Evolutionary conservation across 495 filamentous ascomycete genomes (phyloP).

Genomic region (Parmelia sp.): DNA sequence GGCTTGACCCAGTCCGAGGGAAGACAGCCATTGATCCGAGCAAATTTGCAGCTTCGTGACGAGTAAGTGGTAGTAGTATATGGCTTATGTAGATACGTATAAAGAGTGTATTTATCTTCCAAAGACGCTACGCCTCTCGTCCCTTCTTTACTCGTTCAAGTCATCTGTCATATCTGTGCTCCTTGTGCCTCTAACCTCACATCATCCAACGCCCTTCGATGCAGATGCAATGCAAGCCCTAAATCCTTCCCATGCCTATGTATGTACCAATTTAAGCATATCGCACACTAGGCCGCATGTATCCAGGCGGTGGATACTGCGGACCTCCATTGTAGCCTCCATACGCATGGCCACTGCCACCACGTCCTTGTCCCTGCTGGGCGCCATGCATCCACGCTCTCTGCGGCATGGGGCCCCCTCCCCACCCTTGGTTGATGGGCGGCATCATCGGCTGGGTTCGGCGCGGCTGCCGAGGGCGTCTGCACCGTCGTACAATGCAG

Average conservation of each 20-base stretch:
- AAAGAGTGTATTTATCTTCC: not conserved
- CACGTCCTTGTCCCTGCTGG: constrained; percentile 13
- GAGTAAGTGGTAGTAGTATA: not conserved
- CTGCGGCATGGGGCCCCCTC: constrained; percentile 17
- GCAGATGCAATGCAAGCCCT: constrained; percentile 10
- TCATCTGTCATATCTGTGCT: not conserved
- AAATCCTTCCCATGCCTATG: not conserved
- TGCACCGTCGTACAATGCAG: constrained; percentile 54
- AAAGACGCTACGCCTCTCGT: constrained; percentile 2
- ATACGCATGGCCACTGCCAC: constrained; percentile 10
- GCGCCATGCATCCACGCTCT: constrained; percentile 17
- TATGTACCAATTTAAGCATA: constrained; percentile 28
- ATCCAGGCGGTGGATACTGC: constrained; percentile 22
- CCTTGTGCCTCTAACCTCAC: not conserved
- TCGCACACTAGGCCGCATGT: constrained; percentile 30
- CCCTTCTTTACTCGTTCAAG: not conserved
- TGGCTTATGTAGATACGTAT: not conserved
- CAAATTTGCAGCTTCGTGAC: not conserved
- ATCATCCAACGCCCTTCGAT: constrained; percentile 1
- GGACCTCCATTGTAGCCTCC: constrained; percentile 3
- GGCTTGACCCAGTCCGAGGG: too few relatives aligned
- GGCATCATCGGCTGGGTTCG: constrained; percentile 17
- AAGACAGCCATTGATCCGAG: not conserved
- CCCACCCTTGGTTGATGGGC: constrained; percentile 26
- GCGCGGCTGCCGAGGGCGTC: constrained; percentile 35